A percentile compares a stretch with the other conserved stretches of the same genome.
Evolutionary conservation across 805 yeast genomes (phyloP).

Genomic region (Ogataea parapolymorpha): DNA sequence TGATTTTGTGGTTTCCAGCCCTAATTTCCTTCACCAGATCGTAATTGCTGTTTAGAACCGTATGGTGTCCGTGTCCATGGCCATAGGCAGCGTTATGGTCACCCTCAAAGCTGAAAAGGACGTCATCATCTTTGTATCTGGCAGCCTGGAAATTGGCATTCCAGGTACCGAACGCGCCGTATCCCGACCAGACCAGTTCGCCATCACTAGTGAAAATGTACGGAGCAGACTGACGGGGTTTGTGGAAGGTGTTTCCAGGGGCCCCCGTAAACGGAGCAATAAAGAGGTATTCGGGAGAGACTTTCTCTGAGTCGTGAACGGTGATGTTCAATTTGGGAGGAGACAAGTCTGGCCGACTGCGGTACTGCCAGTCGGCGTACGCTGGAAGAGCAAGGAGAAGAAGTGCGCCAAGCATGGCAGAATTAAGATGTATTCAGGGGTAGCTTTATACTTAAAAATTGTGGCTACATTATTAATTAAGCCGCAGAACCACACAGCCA

Average conservation of each 20-base stretch:
- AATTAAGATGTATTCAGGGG: too few relatives aligned
- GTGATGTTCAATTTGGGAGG: conserved; percentile 35
- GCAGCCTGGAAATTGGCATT: conserved; percentile 33
- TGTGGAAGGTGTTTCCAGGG: conserved; percentile 14
- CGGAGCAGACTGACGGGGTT: conserved; percentile 35
- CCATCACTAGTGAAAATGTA: conserved; percentile 36
- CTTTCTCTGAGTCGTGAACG: conserved; percentile 23
- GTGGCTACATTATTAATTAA: not conserved
- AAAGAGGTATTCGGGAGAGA: conserved; percentile 32
- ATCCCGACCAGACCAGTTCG: conserved; percentile 39
- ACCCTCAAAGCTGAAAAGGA: conserved; percentile 36
- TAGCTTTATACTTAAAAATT: not conserved
- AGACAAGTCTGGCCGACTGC: conserved; percentile 36
- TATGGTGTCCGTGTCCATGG: conserved; percentile 33
- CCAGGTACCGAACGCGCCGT: conserved; percentile 32
- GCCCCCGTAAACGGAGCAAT: conserved; percentile 31
- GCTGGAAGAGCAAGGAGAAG: conserved; percentile 6
- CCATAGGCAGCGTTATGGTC: conserved; percentile 28
- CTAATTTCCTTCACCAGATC: conserved; percentile 31
- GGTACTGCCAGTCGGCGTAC: conserved; percentile 33
- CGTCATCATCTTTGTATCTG: conserved; percentile 25
- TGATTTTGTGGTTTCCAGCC: conserved; percentile 35
- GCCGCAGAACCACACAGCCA: too few relatives aligned
- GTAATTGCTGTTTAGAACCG: conserved; percentile 31
- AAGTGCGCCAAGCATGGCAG: conserved; percentile 1